Conservation (phyloP, 2,329 filamentous ascomycete genomes). For the Ciborinia camelliae region DNA sequence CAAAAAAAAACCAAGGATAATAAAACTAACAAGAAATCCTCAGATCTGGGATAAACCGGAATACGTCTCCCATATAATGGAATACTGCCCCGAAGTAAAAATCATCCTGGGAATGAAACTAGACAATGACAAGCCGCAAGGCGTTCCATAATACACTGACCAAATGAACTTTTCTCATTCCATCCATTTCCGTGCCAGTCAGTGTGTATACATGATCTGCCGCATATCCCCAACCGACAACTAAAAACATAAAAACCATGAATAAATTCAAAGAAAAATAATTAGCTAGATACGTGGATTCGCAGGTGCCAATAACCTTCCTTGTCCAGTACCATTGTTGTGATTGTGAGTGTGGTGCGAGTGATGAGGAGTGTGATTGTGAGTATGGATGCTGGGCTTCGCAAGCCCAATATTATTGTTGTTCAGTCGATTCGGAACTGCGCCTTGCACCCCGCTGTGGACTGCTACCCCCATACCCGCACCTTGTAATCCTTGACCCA, state of each 20-base stretch:
- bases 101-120: slow-evolving; percentile 57
- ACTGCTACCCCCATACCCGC: no score
- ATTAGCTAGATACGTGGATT: background rate
- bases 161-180: background rate
- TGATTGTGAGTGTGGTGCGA: no score
- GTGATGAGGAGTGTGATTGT: background rate
- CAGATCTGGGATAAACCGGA: slow-evolving; percentile 46
- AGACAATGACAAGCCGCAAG: slow-evolving; percentile 33
- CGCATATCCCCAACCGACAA: no score
- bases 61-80: slow-evolving; percentile 47
- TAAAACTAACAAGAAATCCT: slow-evolving; percentile 25
- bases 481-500: background rate
- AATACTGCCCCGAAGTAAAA: slow-evolving; percentile 55
- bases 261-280: background rate
- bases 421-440: background rate
- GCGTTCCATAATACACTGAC: background rate
- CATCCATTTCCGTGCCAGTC: background rate
- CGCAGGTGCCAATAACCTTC: background rate
- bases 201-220: background rate
- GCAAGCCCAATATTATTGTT: slow-evolving; percentile 10
- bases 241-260: background rate
- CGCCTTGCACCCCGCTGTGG: background rate
- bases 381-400: background rate
- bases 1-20: background rate
- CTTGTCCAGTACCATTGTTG: no score